A percentile compares a stretch with the other conserved stretches of the same genome.
Conservation (phyloP, 2,329 filamentous ascomycete species). For the Colletotrichum tabaci region DNA sequence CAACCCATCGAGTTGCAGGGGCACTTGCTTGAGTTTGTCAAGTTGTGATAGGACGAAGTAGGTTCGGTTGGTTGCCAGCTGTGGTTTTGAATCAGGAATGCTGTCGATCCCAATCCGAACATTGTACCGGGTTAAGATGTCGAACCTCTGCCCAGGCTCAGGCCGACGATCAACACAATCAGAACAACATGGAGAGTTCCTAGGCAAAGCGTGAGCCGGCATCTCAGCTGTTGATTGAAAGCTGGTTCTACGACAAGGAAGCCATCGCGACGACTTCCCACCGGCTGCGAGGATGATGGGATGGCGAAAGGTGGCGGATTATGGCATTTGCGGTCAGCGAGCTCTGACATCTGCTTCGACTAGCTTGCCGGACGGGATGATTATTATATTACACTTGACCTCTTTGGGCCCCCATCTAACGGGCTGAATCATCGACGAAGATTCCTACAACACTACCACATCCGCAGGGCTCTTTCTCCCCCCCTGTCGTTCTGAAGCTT, state of each 20-base stretch:
- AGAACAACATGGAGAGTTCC: not conserved
- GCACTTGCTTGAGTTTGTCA: no score
- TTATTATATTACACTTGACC: no score
- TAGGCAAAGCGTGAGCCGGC: no score
- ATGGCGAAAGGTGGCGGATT: not conserved
- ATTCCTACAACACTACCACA: no score
- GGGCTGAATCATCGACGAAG: no score
- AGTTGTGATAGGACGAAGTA: no score
- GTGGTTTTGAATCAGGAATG: not conserved
- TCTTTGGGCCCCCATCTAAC: no score
- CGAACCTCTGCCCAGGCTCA: not conserved
- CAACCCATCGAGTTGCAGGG: not conserved
- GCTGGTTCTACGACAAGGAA: not conserved
- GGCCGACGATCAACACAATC: not conserved
- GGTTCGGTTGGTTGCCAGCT: not conserved
- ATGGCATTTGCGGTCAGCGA: not conserved
- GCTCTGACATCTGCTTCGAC: not conserved
- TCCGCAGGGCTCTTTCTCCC: no score
- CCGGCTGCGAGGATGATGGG: not conserved
- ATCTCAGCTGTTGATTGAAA: not conserved
- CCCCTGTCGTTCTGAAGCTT: no score
- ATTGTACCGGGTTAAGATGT: not conserved
- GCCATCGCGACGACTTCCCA: not conserved
- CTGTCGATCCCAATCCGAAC: not conserved
- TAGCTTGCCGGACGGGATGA: no score